These are phyloP conservation scores for Paecilomyces fulvus DNA, from an alignment of 2,329 filamentous ascomycete genomes.

Conservation along the genomic window DNA sequence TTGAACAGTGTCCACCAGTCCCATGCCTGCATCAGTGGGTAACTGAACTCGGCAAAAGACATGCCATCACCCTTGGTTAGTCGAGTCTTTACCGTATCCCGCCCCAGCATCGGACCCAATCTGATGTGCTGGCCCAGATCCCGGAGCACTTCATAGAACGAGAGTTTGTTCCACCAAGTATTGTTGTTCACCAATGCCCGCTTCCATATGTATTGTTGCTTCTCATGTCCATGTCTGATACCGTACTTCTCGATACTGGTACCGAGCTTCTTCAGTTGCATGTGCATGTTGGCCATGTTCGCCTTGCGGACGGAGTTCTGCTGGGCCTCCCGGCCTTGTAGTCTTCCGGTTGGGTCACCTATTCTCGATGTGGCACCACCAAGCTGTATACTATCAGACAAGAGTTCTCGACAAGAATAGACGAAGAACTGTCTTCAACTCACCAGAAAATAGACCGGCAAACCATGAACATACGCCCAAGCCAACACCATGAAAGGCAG, in stretches of 20 bases:
- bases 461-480: constrained; percentile 42
- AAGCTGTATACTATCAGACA: constrained; percentile 26
- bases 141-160: constrained; percentile 66
- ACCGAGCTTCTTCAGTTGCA: constrained; percentile 57
- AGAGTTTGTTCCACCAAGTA: constrained; percentile 66
- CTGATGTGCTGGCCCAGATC: constrained; percentile 65
- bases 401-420: not conserved
- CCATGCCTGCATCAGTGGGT: constrained; percentile 89
- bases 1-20: constrained; percentile 90
- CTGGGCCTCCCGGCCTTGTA: constrained; percentile 30
- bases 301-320: constrained; percentile 32
- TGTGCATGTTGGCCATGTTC: constrained; percentile 42
- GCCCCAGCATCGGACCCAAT: constrained; percentile 76
- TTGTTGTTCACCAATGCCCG: constrained; percentile 71
- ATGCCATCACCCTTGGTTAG: constrained; percentile 83
- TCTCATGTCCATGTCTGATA: constrained; percentile 54
- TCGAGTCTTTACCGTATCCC: constrained; percentile 80
- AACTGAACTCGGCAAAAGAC: constrained; percentile 87
- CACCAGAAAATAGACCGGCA: constrained; percentile 38
- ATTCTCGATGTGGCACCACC: constrained; percentile 39
- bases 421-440: constrained; percentile 9
- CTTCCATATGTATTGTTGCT: constrained; percentile 55
- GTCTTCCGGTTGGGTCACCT: constrained; percentile 40
- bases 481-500: constrained; percentile 43
- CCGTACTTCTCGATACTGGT: constrained; percentile 60